These are phyloP conservation scores for Irpex rosettiformis DNA, from an alignment of 1,284 basidiomycete genomes.

Conservation along the genomic window DNA sequence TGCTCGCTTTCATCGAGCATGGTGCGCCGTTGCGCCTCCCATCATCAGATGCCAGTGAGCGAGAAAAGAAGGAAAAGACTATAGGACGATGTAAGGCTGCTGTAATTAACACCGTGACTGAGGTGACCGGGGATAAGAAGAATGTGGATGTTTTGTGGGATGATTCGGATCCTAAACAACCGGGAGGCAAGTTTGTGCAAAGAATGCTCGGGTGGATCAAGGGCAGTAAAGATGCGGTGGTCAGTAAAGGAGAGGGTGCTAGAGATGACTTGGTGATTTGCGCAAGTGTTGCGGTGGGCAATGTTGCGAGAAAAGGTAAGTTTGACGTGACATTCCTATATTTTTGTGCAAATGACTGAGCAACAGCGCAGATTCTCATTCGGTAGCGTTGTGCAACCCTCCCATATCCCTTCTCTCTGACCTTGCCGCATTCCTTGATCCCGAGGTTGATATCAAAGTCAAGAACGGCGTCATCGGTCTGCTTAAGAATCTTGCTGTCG, in stretches of 20 bases:
- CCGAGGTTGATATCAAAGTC: slow-evolving; percentile 65
- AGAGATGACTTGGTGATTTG: slow-evolving; percentile 82
- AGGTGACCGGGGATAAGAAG: slow-evolving; percentile 78
- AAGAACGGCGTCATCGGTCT: slow-evolving; percentile 85
- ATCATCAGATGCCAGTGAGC: slow-evolving; percentile 35
- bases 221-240: slow-evolving; percentile 34
- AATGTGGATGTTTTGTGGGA: slow-evolving; percentile 76
- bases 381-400: slow-evolving; percentile 54
- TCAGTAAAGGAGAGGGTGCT: slow-evolving; percentile 12
- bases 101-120: slow-evolving; percentile 81
- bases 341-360: slow-evolving; percentile 3
- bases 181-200: slow-evolving; percentile 70
- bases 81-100: slow-evolving; percentile 83
- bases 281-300: slow-evolving; percentile 79
- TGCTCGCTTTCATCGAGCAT: slow-evolving; percentile 71
- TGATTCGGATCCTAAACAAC: slow-evolving; percentile 47
- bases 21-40: slow-evolving; percentile 66
- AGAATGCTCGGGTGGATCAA: slow-evolving; percentile 79
- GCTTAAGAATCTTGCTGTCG: slow-evolving; percentile 81
- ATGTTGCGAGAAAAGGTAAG: slow-evolving; percentile 75
- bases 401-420: slow-evolving; percentile 45
- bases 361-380: slow-evolving; percentile 53
- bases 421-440: slow-evolving; percentile 35
- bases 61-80: slow-evolving; percentile 54
- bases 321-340: slow-evolving; percentile 1